These are phyloP conservation scores for Inga laurina DNA, from an alignment of 306 rosid species.

Conservation along the genomic window DNA sequence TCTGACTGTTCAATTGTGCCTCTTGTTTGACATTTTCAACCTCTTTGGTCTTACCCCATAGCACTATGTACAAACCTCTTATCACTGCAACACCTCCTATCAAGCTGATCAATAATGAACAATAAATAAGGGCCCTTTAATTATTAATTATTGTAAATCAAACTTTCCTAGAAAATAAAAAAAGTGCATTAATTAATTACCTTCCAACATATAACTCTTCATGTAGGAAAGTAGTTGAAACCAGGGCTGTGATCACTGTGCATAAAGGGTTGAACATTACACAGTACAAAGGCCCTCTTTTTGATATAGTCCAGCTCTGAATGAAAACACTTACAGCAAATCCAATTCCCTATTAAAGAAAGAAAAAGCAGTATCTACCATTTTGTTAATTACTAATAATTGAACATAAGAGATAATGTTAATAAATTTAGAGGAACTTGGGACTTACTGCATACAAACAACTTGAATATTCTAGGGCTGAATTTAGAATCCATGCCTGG, in stretches of 20 bases:
- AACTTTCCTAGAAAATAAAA: neutral
- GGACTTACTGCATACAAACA: slow-evolving; percentile 70
- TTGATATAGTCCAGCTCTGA: slow-evolving; percentile 71
- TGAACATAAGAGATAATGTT: neutral
- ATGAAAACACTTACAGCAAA: slow-evolving; percentile 53
- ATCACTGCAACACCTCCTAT: slow-evolving; percentile 60
- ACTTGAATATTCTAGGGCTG: slow-evolving; percentile 50
- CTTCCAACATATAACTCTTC: slow-evolving; percentile 67
- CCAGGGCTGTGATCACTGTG: slow-evolving; percentile 60
- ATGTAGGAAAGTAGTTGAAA: slow-evolving; percentile 47
- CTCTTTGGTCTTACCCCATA: slow-evolving; percentile 76
- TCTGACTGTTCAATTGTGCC: slow-evolving; percentile 23
- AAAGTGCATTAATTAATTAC: slow-evolving; percentile 28
- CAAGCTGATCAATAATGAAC: slow-evolving; percentile 47
- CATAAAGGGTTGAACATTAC: slow-evolving; percentile 74
- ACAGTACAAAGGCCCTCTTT: slow-evolving; percentile 65
- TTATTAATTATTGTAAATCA: neutral
- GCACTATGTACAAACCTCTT: slow-evolving; percentile 56
- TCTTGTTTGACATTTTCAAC: slow-evolving; percentile 36
- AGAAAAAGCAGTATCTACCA: neutral
- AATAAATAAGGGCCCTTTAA: neutral
- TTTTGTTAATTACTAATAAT: neutral
- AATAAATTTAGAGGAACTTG: neutral
- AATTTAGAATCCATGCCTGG: slow-evolving; percentile 49
- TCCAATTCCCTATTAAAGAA: slow-evolving; percentile 56